phyloP scores from a whole-genome alignment of 371 early-diverging fungal genomes.

The Coemansia sp. region DNA sequence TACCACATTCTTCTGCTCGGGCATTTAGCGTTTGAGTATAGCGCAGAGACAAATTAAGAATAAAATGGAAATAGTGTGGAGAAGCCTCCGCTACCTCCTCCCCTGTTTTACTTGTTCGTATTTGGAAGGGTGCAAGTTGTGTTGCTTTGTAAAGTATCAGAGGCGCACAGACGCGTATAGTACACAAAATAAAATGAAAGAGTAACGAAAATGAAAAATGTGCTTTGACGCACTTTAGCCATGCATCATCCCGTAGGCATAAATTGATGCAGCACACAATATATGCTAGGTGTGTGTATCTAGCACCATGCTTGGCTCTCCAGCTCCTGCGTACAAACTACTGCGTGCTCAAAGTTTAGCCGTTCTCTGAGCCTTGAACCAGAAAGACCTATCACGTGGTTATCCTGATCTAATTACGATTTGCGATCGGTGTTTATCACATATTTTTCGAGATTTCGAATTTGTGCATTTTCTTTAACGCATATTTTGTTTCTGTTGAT shows the following conservation, averaged over 20 bases:
- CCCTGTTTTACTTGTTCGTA: not conserved
- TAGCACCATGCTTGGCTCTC: too few species aligned
- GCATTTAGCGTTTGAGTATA: constrained; percentile 7
- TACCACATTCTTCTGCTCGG: constrained; percentile 61
- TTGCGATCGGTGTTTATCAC: constrained; percentile 2
- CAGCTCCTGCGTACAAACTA: not conserved
- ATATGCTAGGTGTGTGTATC: not conserved
- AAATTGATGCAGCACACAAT: constrained; percentile 10
- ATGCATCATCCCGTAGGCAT: constrained; percentile 1
- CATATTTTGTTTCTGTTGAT: not conserved
- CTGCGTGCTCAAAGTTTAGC: not conserved
- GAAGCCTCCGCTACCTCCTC: not conserved
- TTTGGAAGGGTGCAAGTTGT: too few species aligned
- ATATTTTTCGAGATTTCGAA: constrained; percentile 1
- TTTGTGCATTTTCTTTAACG: not conserved
- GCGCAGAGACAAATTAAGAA: not conserved
- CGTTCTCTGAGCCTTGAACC: not conserved
- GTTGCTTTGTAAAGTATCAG: not conserved
- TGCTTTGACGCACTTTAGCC: not conserved
- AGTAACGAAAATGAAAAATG: not conserved
- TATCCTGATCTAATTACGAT: constrained; percentile 2
- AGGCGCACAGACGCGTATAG: not conserved
- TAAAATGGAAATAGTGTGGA: not conserved
- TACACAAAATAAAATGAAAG: not conserved
- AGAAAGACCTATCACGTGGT: not conserved